Evolutionary conservation across 2,329 filamentous ascomycete genomes (phyloP), one percentile per base, ranked within the genome.

Genomic region (Exophiala sp.): DNA sequence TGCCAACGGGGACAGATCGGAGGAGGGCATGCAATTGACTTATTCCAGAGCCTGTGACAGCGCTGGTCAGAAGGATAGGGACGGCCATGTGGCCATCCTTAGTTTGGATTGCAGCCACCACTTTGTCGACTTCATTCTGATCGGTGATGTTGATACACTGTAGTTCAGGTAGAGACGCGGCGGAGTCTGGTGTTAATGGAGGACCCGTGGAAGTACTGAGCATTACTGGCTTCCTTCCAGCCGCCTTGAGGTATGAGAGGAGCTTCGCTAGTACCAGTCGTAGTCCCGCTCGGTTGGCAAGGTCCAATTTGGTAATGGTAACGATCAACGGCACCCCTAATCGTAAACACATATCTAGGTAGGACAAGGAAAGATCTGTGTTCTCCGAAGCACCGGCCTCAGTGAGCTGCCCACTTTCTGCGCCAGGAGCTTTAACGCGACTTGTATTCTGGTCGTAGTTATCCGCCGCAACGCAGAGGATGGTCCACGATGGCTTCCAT

Each of bases 401-500:
- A 45, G 81, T 79, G 54, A 76, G 73, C 8, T 74, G 67, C 1
- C 73, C 71, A 14, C 75, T 69, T 0, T 75, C 77, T 48, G 72
- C 71, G 5, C 70, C 71, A 22, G 62, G 60, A 52, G 64, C 68
- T 2, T 65, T 63, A n/a, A 64, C 45, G n/a, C 29, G 42, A 29
- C 41, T 29, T 30, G 14, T 24, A 41, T 70, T 67, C 39, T 84
- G 80, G 9, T 77, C 74, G 18, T 58, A 61, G 56, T 85, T 85
- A 62, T 93, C 86, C 29, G 88, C 88, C 40, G 88, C 82, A 54
- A 97, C 81, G 59, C 94, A 96, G 1, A 97, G 75, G 18, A 95
- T 68, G 1, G 87, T 89, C 84, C 93, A 98, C 65, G 97, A 89
- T 7, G 93, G 93, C 30, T 87, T 86, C 90, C 93, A 97, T 39